Evolutionary conservation across 108 stramenopile genomes (phyloP).

Genomic region (Stephanodiscus triporus): DNA sequence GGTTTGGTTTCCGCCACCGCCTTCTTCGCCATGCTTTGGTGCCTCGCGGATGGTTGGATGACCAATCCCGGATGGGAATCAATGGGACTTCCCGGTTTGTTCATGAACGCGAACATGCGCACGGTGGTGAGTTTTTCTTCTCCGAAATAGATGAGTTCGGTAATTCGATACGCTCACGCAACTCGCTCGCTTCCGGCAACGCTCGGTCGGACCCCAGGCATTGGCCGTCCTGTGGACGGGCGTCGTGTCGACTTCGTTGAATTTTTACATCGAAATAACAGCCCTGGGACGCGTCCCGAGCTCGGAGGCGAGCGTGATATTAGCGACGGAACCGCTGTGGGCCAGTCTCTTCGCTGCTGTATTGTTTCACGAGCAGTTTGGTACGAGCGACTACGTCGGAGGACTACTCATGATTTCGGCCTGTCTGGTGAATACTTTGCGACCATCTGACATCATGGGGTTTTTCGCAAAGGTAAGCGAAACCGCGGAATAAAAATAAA

Average conservation of each 20-base stretch:
- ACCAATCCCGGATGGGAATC: constrained; percentile 27
- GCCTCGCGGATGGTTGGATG: constrained; percentile 47
- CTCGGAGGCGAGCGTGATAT: constrained; percentile 51
- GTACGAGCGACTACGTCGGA: constrained; percentile 41
- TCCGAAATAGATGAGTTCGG: too few species aligned
- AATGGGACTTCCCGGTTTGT: constrained; percentile 36
- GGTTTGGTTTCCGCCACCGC: constrained; percentile 42
- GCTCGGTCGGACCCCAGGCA: neutral
- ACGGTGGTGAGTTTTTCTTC: constrained; percentile 27
- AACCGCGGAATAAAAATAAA: too few species aligned
- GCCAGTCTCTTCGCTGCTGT: constrained; percentile 48
- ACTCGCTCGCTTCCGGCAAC: too few species aligned
- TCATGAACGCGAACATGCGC: constrained; percentile 36
- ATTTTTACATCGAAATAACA: constrained; percentile 48
- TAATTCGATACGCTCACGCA: too few species aligned
- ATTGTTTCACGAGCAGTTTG: constrained; percentile 41
- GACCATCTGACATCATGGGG: constrained; percentile 21
- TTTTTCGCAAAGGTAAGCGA: neutral
- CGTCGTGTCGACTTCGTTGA: constrained; percentile 43
- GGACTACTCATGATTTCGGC: constrained; percentile 52
- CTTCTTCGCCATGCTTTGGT: constrained; percentile 42
- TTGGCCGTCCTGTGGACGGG: constrained; percentile 53
- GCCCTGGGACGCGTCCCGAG: constrained; percentile 40
- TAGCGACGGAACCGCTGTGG: constrained; percentile 61
- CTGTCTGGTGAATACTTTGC: constrained; percentile 43